Conservation (phyloP, 805 yeast species). For the Candida boleticola region DNA sequence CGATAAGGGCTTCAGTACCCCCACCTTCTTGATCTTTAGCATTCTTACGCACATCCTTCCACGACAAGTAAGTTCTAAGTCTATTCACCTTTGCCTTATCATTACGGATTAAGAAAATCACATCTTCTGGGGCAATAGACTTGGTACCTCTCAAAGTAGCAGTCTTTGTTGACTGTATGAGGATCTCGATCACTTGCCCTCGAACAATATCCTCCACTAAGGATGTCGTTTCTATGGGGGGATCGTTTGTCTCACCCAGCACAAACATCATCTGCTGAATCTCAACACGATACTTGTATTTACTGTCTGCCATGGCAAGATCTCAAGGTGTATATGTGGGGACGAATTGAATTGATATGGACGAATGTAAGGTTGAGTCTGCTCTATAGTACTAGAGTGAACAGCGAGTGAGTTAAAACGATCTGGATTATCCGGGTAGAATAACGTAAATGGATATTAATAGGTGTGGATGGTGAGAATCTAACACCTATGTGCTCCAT, state of each 20-base stretch:
- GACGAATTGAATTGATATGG: too few relatives aligned
- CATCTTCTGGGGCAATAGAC: conserved; percentile 87
- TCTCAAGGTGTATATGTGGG: too few relatives aligned
- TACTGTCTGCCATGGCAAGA: conserved; percentile 23
- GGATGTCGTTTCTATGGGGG: conserved; percentile 89
- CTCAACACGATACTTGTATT: conserved; percentile 81
- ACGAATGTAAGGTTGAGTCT: too few relatives aligned
- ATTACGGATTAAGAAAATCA: conserved; percentile 86
- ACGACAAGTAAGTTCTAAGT: conserved; percentile 83
- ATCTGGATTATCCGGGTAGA: too few relatives aligned
- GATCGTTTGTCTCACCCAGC: conserved; percentile 90
- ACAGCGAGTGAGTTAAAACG: too few relatives aligned
- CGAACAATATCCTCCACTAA: conserved; percentile 92
- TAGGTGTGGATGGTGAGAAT: too few relatives aligned
- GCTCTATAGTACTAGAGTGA: too few relatives aligned
- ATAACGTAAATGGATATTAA: too few relatives aligned
- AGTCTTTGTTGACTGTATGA: conserved; percentile 71
- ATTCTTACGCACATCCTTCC: conserved; percentile 94
- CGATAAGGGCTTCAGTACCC: conserved; percentile 49
- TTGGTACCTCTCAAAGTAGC: conserved; percentile 80
- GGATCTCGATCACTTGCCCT: conserved; percentile 88
- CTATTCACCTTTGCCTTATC: conserved; percentile 93
- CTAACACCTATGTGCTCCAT: too few relatives aligned
- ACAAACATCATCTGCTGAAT: conserved; percentile 99
- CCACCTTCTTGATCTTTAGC: conserved; percentile 59